Percentiles rank a stretch among this genome's conserved stretches.
Evolutionary conservation across 306 rosid genomes (phyloP).

Genomic region (Bauhinia variegata): DNA sequence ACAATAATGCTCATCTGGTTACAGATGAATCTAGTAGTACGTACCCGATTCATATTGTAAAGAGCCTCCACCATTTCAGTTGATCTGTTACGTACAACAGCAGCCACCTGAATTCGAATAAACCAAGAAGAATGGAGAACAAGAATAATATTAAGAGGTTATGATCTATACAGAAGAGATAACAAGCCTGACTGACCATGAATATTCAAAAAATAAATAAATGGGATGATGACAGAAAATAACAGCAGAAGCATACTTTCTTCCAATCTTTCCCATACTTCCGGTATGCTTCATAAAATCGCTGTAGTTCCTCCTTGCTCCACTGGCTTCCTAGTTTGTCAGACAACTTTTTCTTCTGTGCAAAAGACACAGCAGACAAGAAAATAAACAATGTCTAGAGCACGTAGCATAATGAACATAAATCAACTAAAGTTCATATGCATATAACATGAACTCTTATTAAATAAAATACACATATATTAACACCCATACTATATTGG

Average conservation of each 20-base stretch:
- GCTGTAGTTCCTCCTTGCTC: constrained; percentile 78
- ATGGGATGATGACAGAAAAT: constrained; percentile 27
- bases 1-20: constrained; percentile 7
- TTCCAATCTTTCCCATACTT: constrained; percentile 85
- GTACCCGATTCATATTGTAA: constrained; percentile 72
- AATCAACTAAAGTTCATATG: constrained; percentile 10
- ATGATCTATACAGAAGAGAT: not conserved
- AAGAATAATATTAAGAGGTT: not conserved
- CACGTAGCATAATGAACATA: constrained; percentile 3
- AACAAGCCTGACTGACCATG: not conserved
- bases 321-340: constrained; percentile 87
- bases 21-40: constrained; percentile 25
- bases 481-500: constrained; percentile 3
- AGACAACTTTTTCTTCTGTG: constrained; percentile 76
- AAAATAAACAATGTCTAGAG: constrained; percentile 10
- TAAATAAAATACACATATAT: constrained; percentile 2
- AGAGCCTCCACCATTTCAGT: constrained; percentile 80
- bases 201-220: constrained; percentile 25
- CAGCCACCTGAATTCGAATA: constrained; percentile 64
- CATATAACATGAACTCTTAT: not conserved
- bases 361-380: constrained; percentile 22
- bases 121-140: constrained; percentile 20
- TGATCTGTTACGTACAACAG: constrained; percentile 53
- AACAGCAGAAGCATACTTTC: constrained; percentile 54
- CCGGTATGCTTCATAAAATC: constrained; percentile 86